phyloP scores from a whole-genome alignment of 1,284 basidiomycete genomes.

The Ustilago curta region DNA sequence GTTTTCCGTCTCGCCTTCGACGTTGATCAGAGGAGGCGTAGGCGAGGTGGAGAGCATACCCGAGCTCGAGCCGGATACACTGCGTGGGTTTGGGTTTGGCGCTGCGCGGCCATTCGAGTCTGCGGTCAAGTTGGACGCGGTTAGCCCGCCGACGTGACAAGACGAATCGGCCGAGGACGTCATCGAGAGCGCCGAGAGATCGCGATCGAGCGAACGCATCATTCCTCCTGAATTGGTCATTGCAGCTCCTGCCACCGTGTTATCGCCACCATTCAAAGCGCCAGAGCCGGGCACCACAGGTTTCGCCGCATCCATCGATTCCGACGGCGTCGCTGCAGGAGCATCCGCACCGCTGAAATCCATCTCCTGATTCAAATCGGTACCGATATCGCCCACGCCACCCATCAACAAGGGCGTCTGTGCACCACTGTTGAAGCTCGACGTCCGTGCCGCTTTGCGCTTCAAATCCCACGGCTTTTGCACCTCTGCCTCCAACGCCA shows the following conservation, averaged over 20 bases:
- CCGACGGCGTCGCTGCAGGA: slow-evolving; percentile 11
- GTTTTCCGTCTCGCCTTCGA: slow-evolving; percentile 17
- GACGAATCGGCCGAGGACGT: slow-evolving; percentile 35
- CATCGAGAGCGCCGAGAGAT: slow-evolving; percentile 40
- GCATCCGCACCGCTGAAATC: slow-evolving; percentile 54
- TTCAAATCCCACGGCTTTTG: slow-evolving; percentile 57
- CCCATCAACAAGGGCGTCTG: slow-evolving; percentile 48
- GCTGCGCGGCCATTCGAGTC: neutral
- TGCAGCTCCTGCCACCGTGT: slow-evolving; percentile 1
- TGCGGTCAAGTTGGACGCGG: neutral
- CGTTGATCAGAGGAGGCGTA: slow-evolving; percentile 33
- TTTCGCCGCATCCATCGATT: neutral
- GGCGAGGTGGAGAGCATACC: slow-evolving; percentile 28
- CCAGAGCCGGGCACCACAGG: slow-evolving; percentile 13
- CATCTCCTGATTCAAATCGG: slow-evolving; percentile 36
- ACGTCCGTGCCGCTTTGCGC: slow-evolving; percentile 15
- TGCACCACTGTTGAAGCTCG: slow-evolving; percentile 33
- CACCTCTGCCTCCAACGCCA: slow-evolving; percentile 54
- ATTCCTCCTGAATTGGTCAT: slow-evolving; percentile 31
- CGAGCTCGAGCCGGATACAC: slow-evolving; percentile 20
- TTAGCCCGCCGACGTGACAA: slow-evolving; percentile 8
- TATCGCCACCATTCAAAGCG: neutral
- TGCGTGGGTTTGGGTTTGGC: slow-evolving; percentile 17
- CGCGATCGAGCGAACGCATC: slow-evolving; percentile 31
- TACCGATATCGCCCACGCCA: slow-evolving; percentile 26